phyloP scores from a whole-genome alignment of 192 early-diverging fungal species.

The Rhizoclosmatium sp. region DNA sequence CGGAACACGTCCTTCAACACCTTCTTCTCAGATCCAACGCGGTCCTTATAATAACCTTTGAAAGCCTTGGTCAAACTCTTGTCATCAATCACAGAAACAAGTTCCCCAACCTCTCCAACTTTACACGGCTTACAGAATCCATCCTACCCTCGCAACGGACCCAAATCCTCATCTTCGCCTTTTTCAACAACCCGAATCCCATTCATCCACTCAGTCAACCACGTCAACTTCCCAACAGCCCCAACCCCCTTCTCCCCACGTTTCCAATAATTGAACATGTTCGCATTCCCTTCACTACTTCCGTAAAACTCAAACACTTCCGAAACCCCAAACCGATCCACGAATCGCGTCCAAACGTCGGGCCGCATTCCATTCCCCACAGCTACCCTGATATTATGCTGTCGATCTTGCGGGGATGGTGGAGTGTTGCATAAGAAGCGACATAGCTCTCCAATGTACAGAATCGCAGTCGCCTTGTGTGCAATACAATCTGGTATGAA shows the following conservation, averaged over 20 bases:
- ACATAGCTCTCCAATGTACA: conserved; percentile 77
- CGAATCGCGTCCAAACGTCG: conserved; percentile 71
- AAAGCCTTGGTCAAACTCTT: conserved; percentile 42
- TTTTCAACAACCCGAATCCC: background rate
- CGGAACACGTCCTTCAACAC: conserved; percentile 59
- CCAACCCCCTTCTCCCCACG: background rate
- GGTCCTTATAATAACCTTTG: conserved; percentile 44
- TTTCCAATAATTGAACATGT: conserved; percentile 25
- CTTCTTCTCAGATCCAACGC: conserved; percentile 43
- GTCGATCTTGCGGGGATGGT: conserved; percentile 54
- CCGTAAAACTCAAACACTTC: conserved; percentile 73
- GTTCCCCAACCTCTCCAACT: conserved; percentile 65
- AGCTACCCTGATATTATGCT: conserved; percentile 68
- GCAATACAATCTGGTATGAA: conserved; percentile 40
- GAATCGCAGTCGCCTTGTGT: conserved; percentile 34
- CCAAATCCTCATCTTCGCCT: conserved; percentile 54
- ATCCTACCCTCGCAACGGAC: conserved; percentile 51
- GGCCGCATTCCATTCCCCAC: conserved; percentile 74
- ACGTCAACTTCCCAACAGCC: background rate
- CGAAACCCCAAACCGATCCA: conserved; percentile 64
- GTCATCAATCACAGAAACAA: conserved; percentile 53
- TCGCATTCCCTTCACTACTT: conserved; percentile 64
- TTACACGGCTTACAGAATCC: conserved; percentile 59
- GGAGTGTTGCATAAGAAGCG: conserved; percentile 69
- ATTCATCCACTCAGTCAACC: background rate